Evolutionary conservation across 352 stramenopile species (phyloP).

Genomic region (Globisporangium nodosum): DNA sequence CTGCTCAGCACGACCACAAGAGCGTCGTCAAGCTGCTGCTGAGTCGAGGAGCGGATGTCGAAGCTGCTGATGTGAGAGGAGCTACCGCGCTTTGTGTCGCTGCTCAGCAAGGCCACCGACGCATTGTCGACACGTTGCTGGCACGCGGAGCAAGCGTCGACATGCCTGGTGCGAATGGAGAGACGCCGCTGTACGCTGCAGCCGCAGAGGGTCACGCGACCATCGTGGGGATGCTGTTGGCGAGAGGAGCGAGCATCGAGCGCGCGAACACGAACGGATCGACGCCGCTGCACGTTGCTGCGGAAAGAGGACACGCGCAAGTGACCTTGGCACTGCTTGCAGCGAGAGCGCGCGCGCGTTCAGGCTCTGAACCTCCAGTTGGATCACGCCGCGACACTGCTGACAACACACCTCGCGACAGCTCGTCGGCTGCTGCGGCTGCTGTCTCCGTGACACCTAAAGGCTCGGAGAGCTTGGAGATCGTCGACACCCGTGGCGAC

Average conservation of each 20-base stretch:
- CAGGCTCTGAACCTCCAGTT: not conserved
- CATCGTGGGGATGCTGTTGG: not conserved
- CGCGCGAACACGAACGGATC: not conserved
- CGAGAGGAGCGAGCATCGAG: not conserved
- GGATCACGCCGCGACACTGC: not conserved
- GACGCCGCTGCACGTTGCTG: not conserved
- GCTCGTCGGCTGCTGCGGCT: too few species aligned
- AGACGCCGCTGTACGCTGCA: not conserved
- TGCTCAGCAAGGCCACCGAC: not conserved
- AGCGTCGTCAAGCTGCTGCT: not conserved
- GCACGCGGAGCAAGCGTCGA: not conserved
- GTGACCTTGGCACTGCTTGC: not conserved
- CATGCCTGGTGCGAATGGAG: not conserved
- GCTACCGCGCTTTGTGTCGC: not conserved
- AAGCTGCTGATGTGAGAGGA: not conserved
- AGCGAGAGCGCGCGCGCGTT: not conserved
- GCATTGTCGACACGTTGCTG: not conserved
- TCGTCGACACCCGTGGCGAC: not conserved
- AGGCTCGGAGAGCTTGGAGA: not conserved
- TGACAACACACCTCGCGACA: not conserved
- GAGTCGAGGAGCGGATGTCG: not conserved
- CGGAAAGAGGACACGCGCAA: not conserved
- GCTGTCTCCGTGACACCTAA: not conserved
- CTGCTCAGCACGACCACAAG: not conserved
- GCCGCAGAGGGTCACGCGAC: not conserved